phyloP scores from a whole-genome alignment of 306 rosid species.

The Ormosia emarginata region DNA sequence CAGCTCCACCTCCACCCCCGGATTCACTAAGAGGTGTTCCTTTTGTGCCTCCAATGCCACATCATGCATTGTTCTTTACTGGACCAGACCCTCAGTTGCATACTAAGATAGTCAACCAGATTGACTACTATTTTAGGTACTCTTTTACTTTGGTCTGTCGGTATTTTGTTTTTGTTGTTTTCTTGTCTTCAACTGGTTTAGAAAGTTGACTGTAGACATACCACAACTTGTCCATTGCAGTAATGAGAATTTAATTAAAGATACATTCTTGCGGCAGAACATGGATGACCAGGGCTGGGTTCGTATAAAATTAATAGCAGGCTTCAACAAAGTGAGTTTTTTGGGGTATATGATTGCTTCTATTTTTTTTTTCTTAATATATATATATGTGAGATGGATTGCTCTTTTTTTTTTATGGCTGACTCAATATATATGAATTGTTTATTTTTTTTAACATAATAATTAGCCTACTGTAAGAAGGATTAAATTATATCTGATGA shows the following conservation, averaged over 20 bases:
- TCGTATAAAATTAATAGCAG: constrained; percentile 64
- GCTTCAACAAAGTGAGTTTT: constrained; percentile 73
- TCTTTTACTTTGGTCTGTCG: constrained; percentile 4
- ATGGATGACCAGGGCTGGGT: constrained; percentile 96
- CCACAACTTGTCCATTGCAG: constrained; percentile 52
- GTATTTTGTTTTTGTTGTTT: background rate
- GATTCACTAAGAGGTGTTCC: constrained; percentile 54
- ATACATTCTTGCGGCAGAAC: constrained; percentile 69
- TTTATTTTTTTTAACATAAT: background rate
- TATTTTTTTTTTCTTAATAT: too few relatives aligned
- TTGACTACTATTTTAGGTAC: constrained; percentile 92
- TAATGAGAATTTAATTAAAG: constrained; percentile 69
- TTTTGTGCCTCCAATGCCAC: constrained; percentile 47
- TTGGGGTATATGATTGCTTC: constrained; percentile 11
- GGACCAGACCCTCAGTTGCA: constrained; percentile 59
- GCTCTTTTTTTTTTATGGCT: constrained; percentile 5
- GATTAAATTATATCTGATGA: background rate
- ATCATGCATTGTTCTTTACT: constrained; percentile 35
- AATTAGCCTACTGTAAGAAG: background rate
- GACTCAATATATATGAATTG: background rate
- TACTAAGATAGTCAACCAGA: constrained; percentile 65
- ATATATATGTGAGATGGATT: background rate
- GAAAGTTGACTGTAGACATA: constrained; percentile 20
- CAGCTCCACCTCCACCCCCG: constrained; percentile 43
- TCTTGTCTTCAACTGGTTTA: background rate